Conservation (phyloP, 1,139 yeast genomes). For the Saccharomycopsis phalli region DNA sequence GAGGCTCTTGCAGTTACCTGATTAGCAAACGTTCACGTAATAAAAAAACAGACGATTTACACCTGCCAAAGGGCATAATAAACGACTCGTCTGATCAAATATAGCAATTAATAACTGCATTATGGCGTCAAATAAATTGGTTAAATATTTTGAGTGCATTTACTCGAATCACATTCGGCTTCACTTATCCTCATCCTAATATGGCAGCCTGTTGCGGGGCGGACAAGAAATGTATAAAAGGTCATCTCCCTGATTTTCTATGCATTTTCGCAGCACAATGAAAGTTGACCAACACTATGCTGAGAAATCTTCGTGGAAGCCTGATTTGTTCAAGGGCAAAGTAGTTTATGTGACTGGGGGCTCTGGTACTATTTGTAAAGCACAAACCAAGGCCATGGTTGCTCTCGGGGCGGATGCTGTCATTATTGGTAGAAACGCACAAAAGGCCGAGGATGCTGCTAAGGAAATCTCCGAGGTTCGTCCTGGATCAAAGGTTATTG, state of each 20-base stretch:
- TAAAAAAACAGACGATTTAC: too few species aligned
- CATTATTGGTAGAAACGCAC: slow-evolving; percentile 66
- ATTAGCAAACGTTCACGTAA: too few species aligned
- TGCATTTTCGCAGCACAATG: not conserved
- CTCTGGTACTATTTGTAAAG: slow-evolving; percentile 86
- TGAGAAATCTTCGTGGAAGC: slow-evolving; percentile 31
- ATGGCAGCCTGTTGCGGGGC: not conserved
- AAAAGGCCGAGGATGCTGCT: slow-evolving; percentile 60
- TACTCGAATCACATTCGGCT: not conserved
- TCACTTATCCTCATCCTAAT: not conserved
- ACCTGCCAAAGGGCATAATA: too few species aligned
- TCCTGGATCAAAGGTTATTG: slow-evolving; percentile 54
- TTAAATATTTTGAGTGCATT: too few species aligned
- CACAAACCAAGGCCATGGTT: slow-evolving; percentile 76
- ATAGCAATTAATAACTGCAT: too few species aligned
- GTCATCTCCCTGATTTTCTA: not conserved
- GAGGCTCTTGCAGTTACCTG: too few species aligned
- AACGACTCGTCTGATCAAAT: too few species aligned
- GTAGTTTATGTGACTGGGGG: slow-evolving; percentile 93
- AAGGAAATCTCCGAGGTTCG: slow-evolving; percentile 50
- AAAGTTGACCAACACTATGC: slow-evolving; percentile 4
- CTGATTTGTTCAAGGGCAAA: slow-evolving; percentile 65
- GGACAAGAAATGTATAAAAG: too few species aligned
- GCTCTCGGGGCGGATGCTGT: slow-evolving; percentile 80
- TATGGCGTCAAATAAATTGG: too few species aligned